Evolutionary conservation across 129 eudicot species (phyloP).

Genomic region (Artemisia annua): DNA sequence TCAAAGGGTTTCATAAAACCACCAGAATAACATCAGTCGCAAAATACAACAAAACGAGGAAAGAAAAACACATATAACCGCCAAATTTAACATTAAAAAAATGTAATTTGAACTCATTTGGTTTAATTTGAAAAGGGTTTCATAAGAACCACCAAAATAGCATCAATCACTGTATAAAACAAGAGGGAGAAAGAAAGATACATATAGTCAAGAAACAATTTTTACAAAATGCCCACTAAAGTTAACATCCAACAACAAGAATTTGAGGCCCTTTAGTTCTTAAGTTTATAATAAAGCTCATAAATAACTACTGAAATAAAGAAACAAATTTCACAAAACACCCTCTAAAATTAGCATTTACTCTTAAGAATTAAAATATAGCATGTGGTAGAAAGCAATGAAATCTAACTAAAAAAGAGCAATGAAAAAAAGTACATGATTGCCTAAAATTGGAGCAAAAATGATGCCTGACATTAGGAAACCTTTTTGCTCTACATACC

Average conservation of each 20-base stretch:
- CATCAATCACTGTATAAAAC: constrained; percentile 1
- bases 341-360: no score
- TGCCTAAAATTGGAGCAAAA: no score
- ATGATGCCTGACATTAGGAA: no score
- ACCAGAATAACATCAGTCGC: neutral
- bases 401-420: neutral
- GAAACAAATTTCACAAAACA: no score
- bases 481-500: no score
- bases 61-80: constrained; percentile 18
- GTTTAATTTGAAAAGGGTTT: constrained; percentile 9
- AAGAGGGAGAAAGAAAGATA: neutral
- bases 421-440: no score
- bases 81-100: constrained; percentile 12
- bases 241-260: no score
- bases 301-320: no score
- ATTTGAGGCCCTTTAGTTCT: no score
- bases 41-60: constrained; percentile 48
- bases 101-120: neutral
- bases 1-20: neutral
- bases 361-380: no score
- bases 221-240: no score
- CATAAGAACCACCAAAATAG: constrained; percentile 2
- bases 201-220: neutral
- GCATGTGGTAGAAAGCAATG: neutral
- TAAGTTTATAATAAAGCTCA: no score